These are phyloP conservation scores for Phytophthora agathidicida DNA, from an alignment of 352 stramenopile genomes.

Conservation along the genomic window DNA sequence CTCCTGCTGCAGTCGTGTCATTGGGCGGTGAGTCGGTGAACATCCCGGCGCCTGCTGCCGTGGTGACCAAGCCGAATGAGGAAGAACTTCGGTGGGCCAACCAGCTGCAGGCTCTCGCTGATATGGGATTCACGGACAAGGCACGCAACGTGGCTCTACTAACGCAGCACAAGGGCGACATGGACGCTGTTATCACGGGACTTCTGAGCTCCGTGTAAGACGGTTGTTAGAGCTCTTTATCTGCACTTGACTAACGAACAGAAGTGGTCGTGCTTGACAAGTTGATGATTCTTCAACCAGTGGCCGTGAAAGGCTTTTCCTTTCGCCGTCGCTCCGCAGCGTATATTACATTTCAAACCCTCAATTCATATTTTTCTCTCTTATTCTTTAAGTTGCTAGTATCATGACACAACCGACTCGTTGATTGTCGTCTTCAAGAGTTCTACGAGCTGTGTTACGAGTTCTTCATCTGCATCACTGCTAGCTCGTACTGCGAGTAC, in stretches of 20 bases:
- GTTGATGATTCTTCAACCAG: conserved; percentile 6
- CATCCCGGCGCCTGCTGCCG: conserved; percentile 36
- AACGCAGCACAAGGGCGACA: conserved; percentile 60
- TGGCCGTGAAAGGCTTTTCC: conserved; percentile 6
- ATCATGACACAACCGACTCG: conserved; percentile 11
- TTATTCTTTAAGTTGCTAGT: background rate
- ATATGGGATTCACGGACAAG: conserved; percentile 80
- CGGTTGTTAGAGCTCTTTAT: background rate
- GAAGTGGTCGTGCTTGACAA: conserved; percentile 7
- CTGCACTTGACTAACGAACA: conserved; percentile 10
- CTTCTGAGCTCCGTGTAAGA: conserved; percentile 37
- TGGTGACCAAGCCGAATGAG: conserved; percentile 37
- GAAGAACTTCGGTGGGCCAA: conserved; percentile 54
- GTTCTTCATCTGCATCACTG: conserved; percentile 47
- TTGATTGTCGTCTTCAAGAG: conserved; percentile 33
- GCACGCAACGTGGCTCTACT: conserved; percentile 63
- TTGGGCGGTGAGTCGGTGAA: conserved; percentile 25
- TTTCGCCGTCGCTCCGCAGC: conserved; percentile 14
- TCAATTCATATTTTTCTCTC: conserved; percentile 7
- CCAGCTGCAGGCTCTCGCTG: conserved; percentile 51
- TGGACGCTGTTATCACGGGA: conserved; percentile 68
- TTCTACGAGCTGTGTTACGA: conserved; percentile 54
- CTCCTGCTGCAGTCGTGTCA: conserved; percentile 35
- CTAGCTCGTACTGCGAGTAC: conserved; percentile 53
- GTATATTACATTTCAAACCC: conserved; percentile 41